Conservation (phyloP, 2,329 filamentous ascomycete species). For the Golovinomyces cichoracearum region DNA sequence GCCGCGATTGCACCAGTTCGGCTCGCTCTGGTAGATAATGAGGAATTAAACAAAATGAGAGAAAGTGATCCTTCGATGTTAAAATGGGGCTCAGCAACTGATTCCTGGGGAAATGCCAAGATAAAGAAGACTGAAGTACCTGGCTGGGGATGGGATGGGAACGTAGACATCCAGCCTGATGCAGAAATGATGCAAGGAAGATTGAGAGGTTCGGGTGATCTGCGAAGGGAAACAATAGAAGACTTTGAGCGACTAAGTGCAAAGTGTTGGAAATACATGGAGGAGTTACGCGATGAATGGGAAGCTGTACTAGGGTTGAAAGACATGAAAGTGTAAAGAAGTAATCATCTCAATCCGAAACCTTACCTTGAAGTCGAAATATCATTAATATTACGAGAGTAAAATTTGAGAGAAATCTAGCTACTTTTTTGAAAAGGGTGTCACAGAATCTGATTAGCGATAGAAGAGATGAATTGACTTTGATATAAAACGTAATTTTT, state of each 20-base stretch:
- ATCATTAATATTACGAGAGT: no score
- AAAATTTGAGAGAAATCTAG: no score
- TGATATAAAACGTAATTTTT: no score
- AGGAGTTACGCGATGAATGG: constrained; percentile 42
- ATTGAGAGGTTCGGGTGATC: constrained; percentile 28
- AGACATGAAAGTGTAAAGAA: no score
- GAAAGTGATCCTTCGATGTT: constrained; percentile 22
- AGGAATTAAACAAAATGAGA: constrained; percentile 30
- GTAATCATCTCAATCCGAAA: no score
- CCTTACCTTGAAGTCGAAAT: no score
- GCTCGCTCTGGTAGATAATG: constrained; percentile 43
- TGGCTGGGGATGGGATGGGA: constrained; percentile 55
- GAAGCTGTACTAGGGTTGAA: constrained; percentile 17
- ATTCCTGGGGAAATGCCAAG: constrained; percentile 28
- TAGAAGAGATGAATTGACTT: no score
- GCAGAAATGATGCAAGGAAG: constrained; percentile 30
- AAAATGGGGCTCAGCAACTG: constrained; percentile 68
- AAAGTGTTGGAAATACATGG: constrained; percentile 43
- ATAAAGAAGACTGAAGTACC: constrained; percentile 60
- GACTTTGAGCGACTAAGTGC: constrained; percentile 37
- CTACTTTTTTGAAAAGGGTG: no score
- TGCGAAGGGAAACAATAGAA: constrained; percentile 32
- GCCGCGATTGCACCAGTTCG: constrained; percentile 55
- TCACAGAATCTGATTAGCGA: no score
- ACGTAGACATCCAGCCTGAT: constrained; percentile 20